These are phyloP conservation scores for Colletotrichum tanaceti DNA, from an alignment of 2,329 filamentous ascomycete species.

Conservation along the genomic window DNA sequence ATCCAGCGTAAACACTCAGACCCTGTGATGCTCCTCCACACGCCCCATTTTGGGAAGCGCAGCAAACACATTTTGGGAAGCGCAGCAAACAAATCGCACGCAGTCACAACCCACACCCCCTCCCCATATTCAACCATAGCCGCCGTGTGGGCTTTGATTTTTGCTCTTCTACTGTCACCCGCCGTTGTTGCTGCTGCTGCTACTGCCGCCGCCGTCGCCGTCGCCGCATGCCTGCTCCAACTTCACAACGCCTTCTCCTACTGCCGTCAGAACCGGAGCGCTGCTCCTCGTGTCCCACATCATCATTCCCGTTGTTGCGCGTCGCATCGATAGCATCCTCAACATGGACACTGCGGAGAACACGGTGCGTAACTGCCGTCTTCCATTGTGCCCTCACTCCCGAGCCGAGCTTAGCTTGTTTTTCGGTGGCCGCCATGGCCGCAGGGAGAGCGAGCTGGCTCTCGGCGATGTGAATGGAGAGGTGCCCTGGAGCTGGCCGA, in stretches of 20 bases:
- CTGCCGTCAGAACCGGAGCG: slow-evolving; percentile 49
- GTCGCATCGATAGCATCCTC: slow-evolving; percentile 45
- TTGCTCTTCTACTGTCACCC: slow-evolving; percentile 6
- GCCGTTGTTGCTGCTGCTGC: slow-evolving; percentile 15
- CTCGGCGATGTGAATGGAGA: no score
- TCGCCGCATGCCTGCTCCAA: slow-evolving; percentile 37
- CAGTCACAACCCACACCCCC: slow-evolving; percentile 38
- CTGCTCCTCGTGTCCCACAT: slow-evolving; percentile 52
- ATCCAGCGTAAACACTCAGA: slow-evolving; percentile 28
- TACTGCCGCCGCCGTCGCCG: background rate
- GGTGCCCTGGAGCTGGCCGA: no score
- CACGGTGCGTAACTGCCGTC: slow-evolving; percentile 45
- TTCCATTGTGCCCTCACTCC: no score
- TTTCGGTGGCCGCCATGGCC: no score
- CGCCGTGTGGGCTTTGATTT: slow-evolving; percentile 13
- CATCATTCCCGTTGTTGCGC: slow-evolving; percentile 35
- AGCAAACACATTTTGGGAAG: no score
- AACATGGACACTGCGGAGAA: slow-evolving; percentile 53
- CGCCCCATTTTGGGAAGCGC: no score
- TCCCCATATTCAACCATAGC: slow-evolving; percentile 38
- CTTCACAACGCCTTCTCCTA: slow-evolving; percentile 45
- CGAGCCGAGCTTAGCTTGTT: no score
- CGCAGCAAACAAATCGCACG: slow-evolving; percentile 36
- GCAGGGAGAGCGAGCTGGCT: background rate
- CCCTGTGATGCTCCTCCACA: slow-evolving; percentile 26